Conservation (phyloP, 768 basidiomycete species). For the Kwoniella shandongensis region DNA sequence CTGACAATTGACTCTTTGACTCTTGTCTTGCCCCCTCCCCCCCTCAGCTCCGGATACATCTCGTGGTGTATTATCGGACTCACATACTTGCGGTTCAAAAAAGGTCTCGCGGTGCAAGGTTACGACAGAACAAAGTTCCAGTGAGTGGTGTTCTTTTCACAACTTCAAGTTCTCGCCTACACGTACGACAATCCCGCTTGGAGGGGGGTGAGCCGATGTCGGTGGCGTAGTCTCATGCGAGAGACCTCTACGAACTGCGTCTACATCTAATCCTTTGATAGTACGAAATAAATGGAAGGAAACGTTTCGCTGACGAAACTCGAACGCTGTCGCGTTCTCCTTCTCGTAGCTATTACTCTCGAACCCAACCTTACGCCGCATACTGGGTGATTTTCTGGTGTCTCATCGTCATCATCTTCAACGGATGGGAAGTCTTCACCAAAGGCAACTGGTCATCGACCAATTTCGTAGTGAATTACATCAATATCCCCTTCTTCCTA, state of each 20-base stretch:
- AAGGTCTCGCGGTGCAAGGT: slow-evolving; percentile 76
- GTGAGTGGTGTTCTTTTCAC: slow-evolving; percentile 51
- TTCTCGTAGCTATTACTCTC: slow-evolving; percentile 17
- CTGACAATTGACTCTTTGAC: no score
- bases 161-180: no score
- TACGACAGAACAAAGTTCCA: slow-evolving; percentile 71
- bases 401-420: slow-evolving; percentile 34
- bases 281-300: no score
- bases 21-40: background rate
- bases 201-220: no score
- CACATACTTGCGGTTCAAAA: slow-evolving; percentile 79
- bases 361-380: slow-evolving; percentile 32
- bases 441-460: slow-evolving; percentile 28
- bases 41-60: slow-evolving; percentile 56
- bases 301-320: slow-evolving; percentile 31
- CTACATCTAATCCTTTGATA: no score
- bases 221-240: no score
- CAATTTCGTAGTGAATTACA: slow-evolving; percentile 36
- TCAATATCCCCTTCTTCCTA: slow-evolving; percentile 29
- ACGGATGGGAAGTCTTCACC: slow-evolving; percentile 45
- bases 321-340: slow-evolving; percentile 5
- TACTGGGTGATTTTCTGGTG: slow-evolving; percentile 39
- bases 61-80: slow-evolving; percentile 77
- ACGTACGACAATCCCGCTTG: no score
- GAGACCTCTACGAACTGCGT: no score